A percentile compares a stretch with the other conserved stretches of the same genome.
phyloP scores from a whole-genome alignment of 129 eudicot species.

The Chrysanthemum lavandulifolium region DNA sequence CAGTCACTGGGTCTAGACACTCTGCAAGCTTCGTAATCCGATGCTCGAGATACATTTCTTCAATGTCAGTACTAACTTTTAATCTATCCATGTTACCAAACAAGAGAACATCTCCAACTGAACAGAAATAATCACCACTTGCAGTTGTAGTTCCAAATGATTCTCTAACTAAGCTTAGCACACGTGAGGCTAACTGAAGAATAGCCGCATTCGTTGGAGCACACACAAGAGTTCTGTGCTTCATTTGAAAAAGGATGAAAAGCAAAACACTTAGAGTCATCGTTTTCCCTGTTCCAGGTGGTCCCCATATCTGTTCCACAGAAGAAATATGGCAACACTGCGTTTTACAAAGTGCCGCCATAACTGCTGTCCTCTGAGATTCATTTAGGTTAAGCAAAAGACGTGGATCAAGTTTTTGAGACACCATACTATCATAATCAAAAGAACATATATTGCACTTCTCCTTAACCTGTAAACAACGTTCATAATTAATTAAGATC shows the following conservation, averaged over 20 bases:
- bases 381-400: too few relatives aligned
- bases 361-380: constrained; percentile 14
- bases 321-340: constrained; percentile 31
- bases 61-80: constrained; percentile 33
- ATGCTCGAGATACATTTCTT: constrained; percentile 38
- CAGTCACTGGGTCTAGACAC: constrained; percentile 31
- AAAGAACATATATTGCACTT: too few relatives aligned
- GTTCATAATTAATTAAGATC: too few relatives aligned
- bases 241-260: constrained; percentile 31
- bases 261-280: constrained; percentile 35
- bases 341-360: constrained; percentile 18
- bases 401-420: too few relatives aligned
- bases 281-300: constrained; percentile 54
- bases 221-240: constrained; percentile 33
- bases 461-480: too few relatives aligned
- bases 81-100: constrained; percentile 44
- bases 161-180: constrained; percentile 25
- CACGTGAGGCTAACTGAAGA: constrained; percentile 41
- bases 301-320: constrained; percentile 48
- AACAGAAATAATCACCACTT: constrained; percentile 18
- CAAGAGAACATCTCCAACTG: constrained; percentile 40
- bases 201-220: constrained; percentile 45
- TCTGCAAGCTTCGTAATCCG: constrained; percentile 37
- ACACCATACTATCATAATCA: too few relatives aligned
- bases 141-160: constrained; percentile 10